Evolutionary conservation across 2,329 filamentous ascomycete genomes (phyloP).

Genomic region (Penicillium sp.): DNA sequence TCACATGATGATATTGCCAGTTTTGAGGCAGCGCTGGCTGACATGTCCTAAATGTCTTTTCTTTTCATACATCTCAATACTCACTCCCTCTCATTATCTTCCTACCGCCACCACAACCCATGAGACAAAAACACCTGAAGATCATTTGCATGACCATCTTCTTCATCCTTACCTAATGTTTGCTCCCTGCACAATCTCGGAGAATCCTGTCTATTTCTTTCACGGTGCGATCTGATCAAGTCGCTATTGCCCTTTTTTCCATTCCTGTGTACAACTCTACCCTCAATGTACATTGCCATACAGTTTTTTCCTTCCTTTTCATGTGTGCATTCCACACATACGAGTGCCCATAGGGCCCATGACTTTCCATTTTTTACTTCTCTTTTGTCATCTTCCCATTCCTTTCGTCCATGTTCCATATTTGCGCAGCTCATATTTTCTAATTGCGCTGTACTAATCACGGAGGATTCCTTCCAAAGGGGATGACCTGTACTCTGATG

Average conservation of each 20-base stretch:
- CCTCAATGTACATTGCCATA: slow-evolving; percentile 18
- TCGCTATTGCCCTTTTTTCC: slow-evolving; percentile 16
- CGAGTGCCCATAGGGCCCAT: slow-evolving; percentile 11
- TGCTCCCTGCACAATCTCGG: slow-evolving; percentile 1
- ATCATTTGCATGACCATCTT: slow-evolving; percentile 15
- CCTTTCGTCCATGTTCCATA: slow-evolving; percentile 22
- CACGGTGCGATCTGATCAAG: slow-evolving; percentile 11
- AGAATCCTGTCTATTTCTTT: neutral
- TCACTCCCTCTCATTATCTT: slow-evolving; percentile 13
- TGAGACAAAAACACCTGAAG: slow-evolving; percentile 8
- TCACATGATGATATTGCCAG: slow-evolving; percentile 32
- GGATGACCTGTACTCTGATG: slow-evolving; percentile 16
- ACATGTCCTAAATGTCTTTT: slow-evolving; percentile 16
- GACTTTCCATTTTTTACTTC: slow-evolving; percentile 7
- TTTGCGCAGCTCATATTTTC: slow-evolving; percentile 23
- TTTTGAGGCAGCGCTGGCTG: slow-evolving; percentile 28
- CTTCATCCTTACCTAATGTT: slow-evolving; percentile 10
- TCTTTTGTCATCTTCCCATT: slow-evolving; percentile 10
- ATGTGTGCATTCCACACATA: slow-evolving; percentile 13
- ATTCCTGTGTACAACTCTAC: slow-evolving; percentile 16
- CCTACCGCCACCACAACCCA: slow-evolving; percentile 4
- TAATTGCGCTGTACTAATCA: slow-evolving; percentile 26
- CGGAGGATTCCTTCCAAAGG: slow-evolving; percentile 4
- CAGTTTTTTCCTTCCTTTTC: slow-evolving; percentile 8
- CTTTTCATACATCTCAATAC: neutral